Percentiles rank a stretch among this genome's conserved stretches.
phyloP scores from a whole-genome alignment of 805 yeast species.

The Pichia gijzeniarum region DNA sequence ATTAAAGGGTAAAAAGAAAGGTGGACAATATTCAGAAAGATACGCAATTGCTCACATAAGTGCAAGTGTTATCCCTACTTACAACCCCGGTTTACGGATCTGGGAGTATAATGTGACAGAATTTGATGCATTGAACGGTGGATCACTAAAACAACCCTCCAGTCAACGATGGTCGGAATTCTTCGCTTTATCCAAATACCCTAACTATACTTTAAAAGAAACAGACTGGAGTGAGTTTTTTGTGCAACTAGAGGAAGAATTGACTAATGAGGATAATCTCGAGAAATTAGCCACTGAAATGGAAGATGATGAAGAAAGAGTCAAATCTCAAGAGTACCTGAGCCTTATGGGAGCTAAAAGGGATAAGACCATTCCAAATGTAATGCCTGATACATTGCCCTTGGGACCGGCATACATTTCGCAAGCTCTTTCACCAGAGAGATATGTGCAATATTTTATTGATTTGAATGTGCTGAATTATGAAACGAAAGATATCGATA shows the following conservation, averaged over 20 bases:
- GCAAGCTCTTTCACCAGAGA: conserved; percentile 66
- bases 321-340: conserved; percentile 10
- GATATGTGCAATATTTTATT: conserved; percentile 69
- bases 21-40: conserved; percentile 44
- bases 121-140: conserved; percentile 19
- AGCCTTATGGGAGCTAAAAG: conserved; percentile 9
- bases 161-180: background rate
- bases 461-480: conserved; percentile 38
- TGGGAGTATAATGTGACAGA: conserved; percentile 81
- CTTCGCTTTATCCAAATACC: background rate
- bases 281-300: conserved; percentile 7
- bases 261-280: conserved; percentile 6
- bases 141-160: no score
- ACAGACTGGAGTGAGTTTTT: conserved; percentile 21
- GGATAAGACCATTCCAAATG: conserved; percentile 60
- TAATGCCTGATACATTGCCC: conserved; percentile 45
- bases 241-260: conserved; percentile 7
- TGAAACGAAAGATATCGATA: conserved; percentile 32
- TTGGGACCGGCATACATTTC: conserved; percentile 74
- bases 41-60: conserved; percentile 66
- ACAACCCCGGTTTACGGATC: conserved; percentile 73
- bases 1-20: conserved; percentile 39
- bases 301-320: conserved; percentile 14
- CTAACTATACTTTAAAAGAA: conserved; percentile 18
- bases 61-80: conserved; percentile 77